Percentiles rank a stretch among this genome's conserved stretches.
Evolutionary conservation across 805 yeast genomes (phyloP).

Genomic region (Candida insectalens): DNA sequence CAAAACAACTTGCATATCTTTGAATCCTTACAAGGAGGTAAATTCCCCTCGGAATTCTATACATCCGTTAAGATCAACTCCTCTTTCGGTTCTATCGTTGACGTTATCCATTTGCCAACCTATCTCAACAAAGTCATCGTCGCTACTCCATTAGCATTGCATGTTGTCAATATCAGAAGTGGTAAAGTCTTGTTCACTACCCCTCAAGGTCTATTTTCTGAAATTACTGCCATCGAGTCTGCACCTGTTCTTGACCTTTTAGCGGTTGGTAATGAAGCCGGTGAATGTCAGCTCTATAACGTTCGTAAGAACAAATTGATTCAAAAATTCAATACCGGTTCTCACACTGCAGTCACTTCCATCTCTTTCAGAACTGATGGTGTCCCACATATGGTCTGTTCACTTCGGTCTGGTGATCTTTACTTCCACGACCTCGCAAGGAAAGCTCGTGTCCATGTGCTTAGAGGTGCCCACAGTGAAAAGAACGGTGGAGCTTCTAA

Average conservation of each 20-base stretch:
- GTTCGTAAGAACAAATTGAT: constrained; percentile 52
- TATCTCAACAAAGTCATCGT: constrained; percentile 82
- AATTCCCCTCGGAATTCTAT: constrained; percentile 54
- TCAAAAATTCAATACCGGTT: constrained; percentile 39
- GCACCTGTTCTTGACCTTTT: constrained; percentile 84
- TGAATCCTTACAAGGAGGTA: constrained; percentile 28
- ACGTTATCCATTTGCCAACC: constrained; percentile 76
- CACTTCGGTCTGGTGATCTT: constrained; percentile 71
- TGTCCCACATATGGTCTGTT: constrained; percentile 70
- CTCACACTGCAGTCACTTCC: constrained; percentile 36
- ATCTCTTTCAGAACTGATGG: constrained; percentile 91
- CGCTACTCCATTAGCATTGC: constrained; percentile 57
- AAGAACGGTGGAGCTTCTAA: constrained; percentile 68
- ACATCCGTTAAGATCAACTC: constrained; percentile 49
- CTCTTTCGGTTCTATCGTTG: constrained; percentile 65
- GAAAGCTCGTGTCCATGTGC: constrained; percentile 63
- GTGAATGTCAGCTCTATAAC: constrained; percentile 58
- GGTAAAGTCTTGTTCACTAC: constrained; percentile 53
- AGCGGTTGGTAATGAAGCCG: constrained; percentile 67
- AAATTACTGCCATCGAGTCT: constrained; percentile 59
- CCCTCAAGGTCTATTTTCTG: constrained; percentile 36
- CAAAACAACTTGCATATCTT: constrained; percentile 21
- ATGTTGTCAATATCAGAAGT: constrained; percentile 66
- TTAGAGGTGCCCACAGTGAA: constrained; percentile 67
- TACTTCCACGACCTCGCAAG: constrained; percentile 75